Conservation (phyloP, 2,329 filamentous ascomycete species). For the Phoma sp. region DNA sequence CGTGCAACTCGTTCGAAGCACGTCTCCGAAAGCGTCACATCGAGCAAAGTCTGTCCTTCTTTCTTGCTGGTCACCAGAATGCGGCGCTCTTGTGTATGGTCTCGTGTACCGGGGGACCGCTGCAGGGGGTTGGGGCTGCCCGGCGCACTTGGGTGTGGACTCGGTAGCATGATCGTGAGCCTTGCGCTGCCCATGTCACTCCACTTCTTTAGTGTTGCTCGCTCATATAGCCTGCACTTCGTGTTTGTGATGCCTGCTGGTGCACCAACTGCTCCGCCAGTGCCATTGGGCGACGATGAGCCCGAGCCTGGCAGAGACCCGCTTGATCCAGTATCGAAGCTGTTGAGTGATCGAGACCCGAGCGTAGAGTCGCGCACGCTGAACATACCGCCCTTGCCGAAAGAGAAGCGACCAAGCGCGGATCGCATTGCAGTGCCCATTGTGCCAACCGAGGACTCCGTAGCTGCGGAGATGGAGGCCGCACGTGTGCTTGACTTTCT, state of each 20-base stretch:
- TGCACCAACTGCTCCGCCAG: slow-evolving; percentile 43
- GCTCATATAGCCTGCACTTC: slow-evolving; percentile 84
- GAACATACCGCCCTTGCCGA: slow-evolving; percentile 74
- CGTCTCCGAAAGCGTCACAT: slow-evolving; percentile 83
- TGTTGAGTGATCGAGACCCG: slow-evolving; percentile 63
- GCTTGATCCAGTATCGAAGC: slow-evolving; percentile 55
- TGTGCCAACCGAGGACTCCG: slow-evolving; percentile 77
- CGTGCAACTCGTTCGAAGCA: slow-evolving; percentile 85
- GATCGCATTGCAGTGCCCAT: slow-evolving; percentile 78
- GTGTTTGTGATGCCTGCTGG: slow-evolving; percentile 77
- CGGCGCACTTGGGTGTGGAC: slow-evolving; percentile 58
- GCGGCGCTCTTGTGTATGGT: slow-evolving; percentile 74
- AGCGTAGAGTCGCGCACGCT: slow-evolving; percentile 84
- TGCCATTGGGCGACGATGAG: slow-evolving; percentile 42
- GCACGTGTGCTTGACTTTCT: slow-evolving; percentile 61
- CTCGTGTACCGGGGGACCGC: slow-evolving; percentile 47
- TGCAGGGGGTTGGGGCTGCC: slow-evolving; percentile 38
- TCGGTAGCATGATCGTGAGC: slow-evolving; percentile 81
- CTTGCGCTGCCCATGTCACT: slow-evolving; percentile 86
- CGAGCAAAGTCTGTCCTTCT: slow-evolving; percentile 73
- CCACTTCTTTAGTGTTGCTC: slow-evolving; percentile 80
- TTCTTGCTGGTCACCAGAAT: slow-evolving; percentile 79
- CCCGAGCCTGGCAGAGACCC: slow-evolving; percentile 50
- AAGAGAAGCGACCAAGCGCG: slow-evolving; percentile 76
- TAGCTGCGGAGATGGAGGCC: slow-evolving; percentile 67